Evolutionary conservation across 164 flowering plant genomes (phyloP).

Genomic region (Vitis cinerea): DNA sequence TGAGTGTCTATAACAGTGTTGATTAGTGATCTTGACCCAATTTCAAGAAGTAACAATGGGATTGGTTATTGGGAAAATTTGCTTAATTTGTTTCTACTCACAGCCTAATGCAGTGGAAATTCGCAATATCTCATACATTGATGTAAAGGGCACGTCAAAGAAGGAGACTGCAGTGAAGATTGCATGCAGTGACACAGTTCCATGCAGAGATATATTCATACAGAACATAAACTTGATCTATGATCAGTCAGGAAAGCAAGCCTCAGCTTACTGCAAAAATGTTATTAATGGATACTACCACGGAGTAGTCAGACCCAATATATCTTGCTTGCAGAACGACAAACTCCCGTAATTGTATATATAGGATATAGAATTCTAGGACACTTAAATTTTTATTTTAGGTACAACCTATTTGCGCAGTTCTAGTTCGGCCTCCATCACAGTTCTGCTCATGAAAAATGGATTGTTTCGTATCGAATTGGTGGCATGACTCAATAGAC

Average conservation of each 20-base stretch:
- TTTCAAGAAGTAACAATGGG: too few relatives aligned
- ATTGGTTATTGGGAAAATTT: neutral
- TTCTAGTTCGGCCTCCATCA: too few relatives aligned
- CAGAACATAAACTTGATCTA: slow-evolving; percentile 7
- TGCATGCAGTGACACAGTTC: slow-evolving; percentile 13
- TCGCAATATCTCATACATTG: slow-evolving; percentile 1
- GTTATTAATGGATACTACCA: neutral
- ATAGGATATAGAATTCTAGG: too few relatives aligned
- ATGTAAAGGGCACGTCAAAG: slow-evolving; percentile 10
- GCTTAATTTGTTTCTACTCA: neutral
- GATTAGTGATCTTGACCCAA: neutral
- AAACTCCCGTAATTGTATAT: too few relatives aligned
- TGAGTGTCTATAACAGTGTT: neutral
- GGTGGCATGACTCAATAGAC: too few relatives aligned
- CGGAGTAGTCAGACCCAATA: too few relatives aligned
- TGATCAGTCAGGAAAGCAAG: neutral
- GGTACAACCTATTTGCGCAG: too few relatives aligned
- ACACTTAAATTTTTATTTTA: too few relatives aligned
- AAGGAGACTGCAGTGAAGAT: slow-evolving; percentile 9
- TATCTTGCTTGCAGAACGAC: too few relatives aligned
- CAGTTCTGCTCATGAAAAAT: too few relatives aligned
- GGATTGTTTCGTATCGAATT: too few relatives aligned
- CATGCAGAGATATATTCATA: slow-evolving; percentile 15
- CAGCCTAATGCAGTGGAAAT: slow-evolving; percentile 15
- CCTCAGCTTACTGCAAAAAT: slow-evolving; percentile 1